Base-by-base conservation (phyloP, 2,329 filamentous ascomycete species). In the Ascochyta fabae region DNA sequence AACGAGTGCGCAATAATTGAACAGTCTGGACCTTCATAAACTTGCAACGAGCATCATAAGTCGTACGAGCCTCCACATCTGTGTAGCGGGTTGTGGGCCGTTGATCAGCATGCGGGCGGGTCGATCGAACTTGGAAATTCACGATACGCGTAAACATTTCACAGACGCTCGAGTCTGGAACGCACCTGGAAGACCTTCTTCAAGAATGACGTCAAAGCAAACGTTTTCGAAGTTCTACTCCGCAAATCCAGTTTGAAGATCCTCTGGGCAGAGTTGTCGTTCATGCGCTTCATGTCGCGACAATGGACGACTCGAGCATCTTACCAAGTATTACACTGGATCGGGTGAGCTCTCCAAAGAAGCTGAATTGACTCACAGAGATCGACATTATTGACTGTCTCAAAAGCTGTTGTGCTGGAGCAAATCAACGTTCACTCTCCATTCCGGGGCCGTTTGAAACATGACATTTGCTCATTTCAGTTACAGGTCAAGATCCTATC, bases 31-130 rank as follows among this genome's bases (percentile, higher is more conserved):
- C 50, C 53, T 16, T 47, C 42, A 51, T 51, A 39, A 56, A 48
- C 22, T 34, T 47, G 47, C 47, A 48, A 51, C 53, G 38, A 43
- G 43, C 47, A 47, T 47, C 36, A 50, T 47, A 33, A 16, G 26
- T 41, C 47, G 16, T 56, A 51, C 42, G 42, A 42, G 47, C 24
- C 46, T 49, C 53, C 47, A 34, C 47, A 47, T 27, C 24, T 40
- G 16, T 13, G 24, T 41, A 15, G 40, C 45, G 40, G 45, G 26
- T 24, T 42, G 53, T 56, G 53, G 53, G 43, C 40, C 53, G n/a
- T 22, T 43, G 53, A 56, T 56, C 53, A 51, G 24, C 47, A 47
- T 27, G 22, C 33, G 47, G 42, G 31, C 53, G 53, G 53, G 53
- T 47, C 47, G 53, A 56, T 56, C 53, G 48, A 47, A 33, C 24